phyloP scores from a whole-genome alignment of 768 basidiomycete species.

The Candolleomyces aberdarensis region DNA sequence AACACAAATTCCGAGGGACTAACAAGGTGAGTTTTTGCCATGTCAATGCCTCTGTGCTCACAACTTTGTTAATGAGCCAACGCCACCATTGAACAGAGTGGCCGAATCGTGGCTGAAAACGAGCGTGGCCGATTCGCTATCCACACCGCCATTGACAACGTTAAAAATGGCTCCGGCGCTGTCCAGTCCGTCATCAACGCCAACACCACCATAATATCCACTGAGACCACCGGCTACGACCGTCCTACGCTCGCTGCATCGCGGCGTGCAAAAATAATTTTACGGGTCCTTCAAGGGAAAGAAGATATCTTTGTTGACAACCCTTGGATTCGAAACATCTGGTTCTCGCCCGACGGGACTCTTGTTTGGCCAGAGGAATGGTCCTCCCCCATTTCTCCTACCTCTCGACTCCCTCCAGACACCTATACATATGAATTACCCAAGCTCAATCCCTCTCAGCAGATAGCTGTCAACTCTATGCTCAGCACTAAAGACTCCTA shows the following conservation, averaged over 20 bases:
- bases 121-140: conserved; percentile 36
- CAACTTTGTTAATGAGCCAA: too few relatives aligned
- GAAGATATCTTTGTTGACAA: conserved; percentile 30
- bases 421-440: conserved; percentile 6
- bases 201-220: background rate
- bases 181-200: conserved; percentile 41
- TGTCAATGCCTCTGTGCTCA: too few relatives aligned
- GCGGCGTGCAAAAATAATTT: conserved; percentile 37
- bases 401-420: background rate
- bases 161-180: conserved; percentile 11
- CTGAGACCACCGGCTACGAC: conserved; percentile 41
- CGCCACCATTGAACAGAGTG: too few relatives aligned
- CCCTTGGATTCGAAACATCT: conserved; percentile 51
- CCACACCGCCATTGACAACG: conserved; percentile 18
- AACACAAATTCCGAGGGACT: conserved; percentile 24
- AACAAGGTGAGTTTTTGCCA: conserved; percentile 38
- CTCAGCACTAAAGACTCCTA: conserved; percentile 31
- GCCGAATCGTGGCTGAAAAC: conserved; percentile 40
- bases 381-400: conserved; percentile 14
- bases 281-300: conserved; percentile 40
- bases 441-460: conserved; percentile 45
- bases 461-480: conserved; percentile 46
- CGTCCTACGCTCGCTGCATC: conserved; percentile 58
- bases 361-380: conserved; percentile 42
- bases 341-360: conserved; percentile 29